phyloP scores from a whole-genome alignment of 129 eudicot species.

The Centrapalus pauciflorus region DNA sequence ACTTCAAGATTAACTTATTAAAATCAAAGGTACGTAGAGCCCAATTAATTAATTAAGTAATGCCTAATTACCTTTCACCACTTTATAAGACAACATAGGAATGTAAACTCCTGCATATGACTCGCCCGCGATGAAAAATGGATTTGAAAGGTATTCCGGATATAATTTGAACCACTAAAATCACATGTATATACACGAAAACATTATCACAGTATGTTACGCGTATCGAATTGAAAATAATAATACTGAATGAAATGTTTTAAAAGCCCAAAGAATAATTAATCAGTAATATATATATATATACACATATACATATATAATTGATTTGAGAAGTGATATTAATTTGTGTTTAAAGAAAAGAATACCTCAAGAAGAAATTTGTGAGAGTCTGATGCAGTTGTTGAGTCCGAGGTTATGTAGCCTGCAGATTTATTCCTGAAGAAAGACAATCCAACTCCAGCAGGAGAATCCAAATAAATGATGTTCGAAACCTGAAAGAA shows the following conservation, averaged over 20 bases:
- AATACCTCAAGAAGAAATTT: conserved; percentile 39
- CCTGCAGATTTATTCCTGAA: conserved; percentile 2
- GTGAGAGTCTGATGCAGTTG: conserved; percentile 49
- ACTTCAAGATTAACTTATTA: no score
- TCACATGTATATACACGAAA: no score
- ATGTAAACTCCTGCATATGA: conserved; percentile 53
- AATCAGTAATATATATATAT: no score
- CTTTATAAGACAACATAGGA: conserved; percentile 35
- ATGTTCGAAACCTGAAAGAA: conserved; percentile 40
- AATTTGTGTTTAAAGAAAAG: background rate
- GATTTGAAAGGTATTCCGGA: conserved; percentile 39
- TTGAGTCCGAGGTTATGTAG: conserved; percentile 34
- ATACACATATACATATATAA: no score
- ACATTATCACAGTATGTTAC: no score
- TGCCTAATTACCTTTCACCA: conserved; percentile 43
- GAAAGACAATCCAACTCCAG: conserved; percentile 56
- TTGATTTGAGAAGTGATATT: no score
- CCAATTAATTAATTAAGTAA: no score
- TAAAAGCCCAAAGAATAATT: no score
- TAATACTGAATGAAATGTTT: no score
- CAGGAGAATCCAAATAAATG: conserved; percentile 55
- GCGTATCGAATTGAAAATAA: no score
- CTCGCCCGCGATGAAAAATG: conserved; percentile 47
- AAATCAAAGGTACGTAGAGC: no score
- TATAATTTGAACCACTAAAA: conserved; percentile 45